These are phyloP conservation scores for Colletotrichum sublineola DNA, from an alignment of 2,329 filamentous ascomycete species.

Conservation along the genomic window DNA sequence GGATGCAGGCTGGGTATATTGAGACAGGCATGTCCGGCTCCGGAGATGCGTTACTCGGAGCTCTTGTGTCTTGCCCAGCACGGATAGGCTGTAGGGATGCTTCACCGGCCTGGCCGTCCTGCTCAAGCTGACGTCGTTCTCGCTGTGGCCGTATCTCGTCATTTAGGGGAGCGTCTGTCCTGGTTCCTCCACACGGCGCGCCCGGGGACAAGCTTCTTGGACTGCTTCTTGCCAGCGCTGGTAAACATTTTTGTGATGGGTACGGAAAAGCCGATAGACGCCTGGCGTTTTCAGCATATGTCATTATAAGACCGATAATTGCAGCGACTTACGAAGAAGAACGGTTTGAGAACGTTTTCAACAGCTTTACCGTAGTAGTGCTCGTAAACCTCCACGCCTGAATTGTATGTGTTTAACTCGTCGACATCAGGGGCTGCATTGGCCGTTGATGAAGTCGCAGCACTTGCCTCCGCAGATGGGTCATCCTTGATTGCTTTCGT, in stretches of 20 bases:
- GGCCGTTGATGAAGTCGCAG: background rate
- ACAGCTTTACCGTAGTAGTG: conserved; percentile 56
- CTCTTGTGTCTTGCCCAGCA: conserved; percentile 41
- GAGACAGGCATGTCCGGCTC: conserved; percentile 66
- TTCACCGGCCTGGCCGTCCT: background rate
- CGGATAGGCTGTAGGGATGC: background rate
- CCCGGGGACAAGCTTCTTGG: conserved; percentile 31
- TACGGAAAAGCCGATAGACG: conserved; percentile 81
- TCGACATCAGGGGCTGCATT: background rate
- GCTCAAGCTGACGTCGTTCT: background rate
- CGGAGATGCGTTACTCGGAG: conserved; percentile 35
- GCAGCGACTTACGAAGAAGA: conserved; percentile 74
- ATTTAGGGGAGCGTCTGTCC: background rate
- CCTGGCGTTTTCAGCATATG: conserved; percentile 48
- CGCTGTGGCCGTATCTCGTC: background rate
- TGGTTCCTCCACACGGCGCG: conserved; percentile 19
- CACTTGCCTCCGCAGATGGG: background rate
- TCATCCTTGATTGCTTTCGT: background rate
- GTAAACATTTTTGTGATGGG: conserved; percentile 79
- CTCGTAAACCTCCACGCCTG: conserved; percentile 50
- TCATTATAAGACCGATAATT: background rate
- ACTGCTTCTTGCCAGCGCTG: conserved; percentile 1
- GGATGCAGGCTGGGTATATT: conserved; percentile 74
- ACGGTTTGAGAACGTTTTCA: conserved; percentile 71
- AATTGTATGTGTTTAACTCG: background rate